Evolutionary conservation across 176 grass and related monocot species (phyloP), one percentile per base, ranked within the genome.

Genomic region (Aegilops umbellulata): DNA sequence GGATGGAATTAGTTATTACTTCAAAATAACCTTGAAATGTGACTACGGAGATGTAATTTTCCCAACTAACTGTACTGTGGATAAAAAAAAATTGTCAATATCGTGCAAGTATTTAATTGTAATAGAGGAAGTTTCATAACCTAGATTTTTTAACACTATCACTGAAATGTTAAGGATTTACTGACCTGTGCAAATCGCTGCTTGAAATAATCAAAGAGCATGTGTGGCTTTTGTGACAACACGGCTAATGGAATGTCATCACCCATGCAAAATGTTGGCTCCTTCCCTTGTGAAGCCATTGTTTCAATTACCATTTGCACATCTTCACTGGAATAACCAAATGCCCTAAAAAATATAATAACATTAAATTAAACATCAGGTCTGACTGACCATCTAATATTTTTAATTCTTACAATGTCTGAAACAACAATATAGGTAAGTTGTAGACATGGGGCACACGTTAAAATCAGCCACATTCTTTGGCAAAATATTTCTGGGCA

Each of bases 281-380:
- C 97, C 92, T 99, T 99, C 71, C 97, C 97, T 96, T 99, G 97
- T 69, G 92, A 94, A 76, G 97, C 97, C 97, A 99, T 99, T 34
- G 97, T 88, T 93, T 99, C 97, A 84, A 99, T 99, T 60, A 99
- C 94, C 97, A 99, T 87, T 88, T 99, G 97, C 79, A 99, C 97
- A 94, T 99, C 97, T 92, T 99, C 97, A 90, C 97, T 99, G 60
- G 97, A 99, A 88, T 99, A 97, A 55, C 97, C 97, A 90, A 99
- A 99, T 83, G 97, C 97, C 92, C 97, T 99, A 76, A 87, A 79
- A 20, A 81, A 78, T 72, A 71, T 25, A 90, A 73, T 77, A 80
- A 87, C 7, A 49, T 70, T 72, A 75, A 57, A 72, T 88, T 69
- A 91, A 97, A 77, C 25, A 78, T 66, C 64, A 72, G 68, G 11